phyloP scores from a whole-genome alignment of 495 filamentous ascomycete genomes.

The Clohesyomyces aquaticus region DNA sequence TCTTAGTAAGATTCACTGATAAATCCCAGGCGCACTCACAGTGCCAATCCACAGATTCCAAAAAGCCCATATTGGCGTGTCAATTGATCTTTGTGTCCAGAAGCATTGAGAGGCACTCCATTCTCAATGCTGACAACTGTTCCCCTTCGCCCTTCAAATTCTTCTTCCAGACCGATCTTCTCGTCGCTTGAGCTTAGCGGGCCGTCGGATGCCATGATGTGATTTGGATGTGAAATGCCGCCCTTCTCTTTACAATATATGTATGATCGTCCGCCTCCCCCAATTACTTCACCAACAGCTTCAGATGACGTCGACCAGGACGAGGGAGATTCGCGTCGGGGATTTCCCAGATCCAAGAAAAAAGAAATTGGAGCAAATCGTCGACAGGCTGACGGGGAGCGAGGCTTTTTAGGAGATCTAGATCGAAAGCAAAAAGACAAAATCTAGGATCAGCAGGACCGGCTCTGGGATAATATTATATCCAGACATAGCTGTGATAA shows the following conservation, averaged over 20 bases:
- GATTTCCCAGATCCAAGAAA: background rate
- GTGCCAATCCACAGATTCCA: slow-evolving; percentile 55
- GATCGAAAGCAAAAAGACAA: background rate
- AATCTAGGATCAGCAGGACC: too few species aligned
- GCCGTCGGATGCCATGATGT: background rate
- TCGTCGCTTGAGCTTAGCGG: background rate
- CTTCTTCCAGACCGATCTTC: slow-evolving; percentile 18
- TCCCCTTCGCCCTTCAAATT: slow-evolving; percentile 18
- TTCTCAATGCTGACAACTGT: slow-evolving; percentile 26
- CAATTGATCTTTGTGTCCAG: slow-evolving; percentile 60
- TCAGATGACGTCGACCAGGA: background rate
- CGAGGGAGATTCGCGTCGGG: background rate
- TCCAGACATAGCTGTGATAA: background rate
- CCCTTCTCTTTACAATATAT: background rate
- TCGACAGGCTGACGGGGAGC: background rate
- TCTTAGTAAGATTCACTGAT: background rate
- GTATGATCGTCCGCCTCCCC: background rate
- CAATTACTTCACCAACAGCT: background rate
- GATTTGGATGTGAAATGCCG: background rate
- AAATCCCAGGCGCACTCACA: too few species aligned
- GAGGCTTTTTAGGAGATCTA: background rate
- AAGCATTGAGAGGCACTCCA: slow-evolving; percentile 50
- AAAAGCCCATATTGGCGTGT: slow-evolving; percentile 60
- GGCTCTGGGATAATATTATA: background rate
- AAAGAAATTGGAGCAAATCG: background rate